Evolutionary conservation across 306 rosid genomes (phyloP).

Genomic region (Luffa acutangula): DNA sequence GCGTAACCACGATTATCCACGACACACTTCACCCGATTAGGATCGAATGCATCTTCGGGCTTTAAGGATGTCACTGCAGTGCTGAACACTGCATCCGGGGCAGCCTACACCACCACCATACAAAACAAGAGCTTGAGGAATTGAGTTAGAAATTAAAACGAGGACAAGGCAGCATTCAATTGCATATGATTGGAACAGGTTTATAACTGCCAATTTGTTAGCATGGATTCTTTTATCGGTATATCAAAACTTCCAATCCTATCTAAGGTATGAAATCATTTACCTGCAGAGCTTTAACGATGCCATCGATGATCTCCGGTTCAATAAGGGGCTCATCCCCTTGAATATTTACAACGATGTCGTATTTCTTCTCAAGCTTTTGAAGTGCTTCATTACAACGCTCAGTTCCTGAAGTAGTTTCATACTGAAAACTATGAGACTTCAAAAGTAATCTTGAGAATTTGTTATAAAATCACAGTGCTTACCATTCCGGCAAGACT

Average conservation of each 20-base stretch:
- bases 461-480: slow-evolving; percentile 1
- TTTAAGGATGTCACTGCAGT: slow-evolving; percentile 87
- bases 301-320: slow-evolving; percentile 84
- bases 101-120: slow-evolving; percentile 41
- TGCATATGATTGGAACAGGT: neutral
- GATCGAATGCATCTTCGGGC: slow-evolving; percentile 77
- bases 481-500: slow-evolving; percentile 75
- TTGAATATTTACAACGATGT: slow-evolving; percentile 91
- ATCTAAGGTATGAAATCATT: neutral
- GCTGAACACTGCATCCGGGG: slow-evolving; percentile 99
- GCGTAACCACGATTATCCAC: slow-evolving; percentile 71
- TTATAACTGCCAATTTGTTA: neutral
- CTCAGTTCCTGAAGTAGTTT: slow-evolving; percentile 53
- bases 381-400: slow-evolving; percentile 90
- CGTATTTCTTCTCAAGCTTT: slow-evolving; percentile 72
- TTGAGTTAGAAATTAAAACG: neutral
- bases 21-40: slow-evolving; percentile 90
- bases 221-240: neutral
- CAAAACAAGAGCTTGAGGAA: slow-evolving; percentile 11
- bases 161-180: neutral
- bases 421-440: slow-evolving; percentile 2
- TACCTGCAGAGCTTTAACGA: slow-evolving; percentile 91
- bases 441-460: slow-evolving; percentile 1
- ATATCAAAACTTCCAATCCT: neutral
- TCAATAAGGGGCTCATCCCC: slow-evolving; percentile 96